Evolutionary conservation across 2,329 filamentous ascomycete genomes (phyloP).

Genomic region (Penicillium sp.): DNA sequence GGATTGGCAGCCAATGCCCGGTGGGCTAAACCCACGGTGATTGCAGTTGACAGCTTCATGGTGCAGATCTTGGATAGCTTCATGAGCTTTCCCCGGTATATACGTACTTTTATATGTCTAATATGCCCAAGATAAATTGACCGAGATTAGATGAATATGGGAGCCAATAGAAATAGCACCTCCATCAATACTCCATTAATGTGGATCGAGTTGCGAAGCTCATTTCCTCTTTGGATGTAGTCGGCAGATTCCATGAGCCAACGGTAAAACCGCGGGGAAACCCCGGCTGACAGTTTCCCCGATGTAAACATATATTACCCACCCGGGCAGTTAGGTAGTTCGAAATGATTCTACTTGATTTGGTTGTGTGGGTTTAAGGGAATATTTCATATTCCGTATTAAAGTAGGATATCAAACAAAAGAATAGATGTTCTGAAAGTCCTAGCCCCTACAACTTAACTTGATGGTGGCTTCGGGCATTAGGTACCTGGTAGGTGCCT

Average conservation of each 20-base stretch:
- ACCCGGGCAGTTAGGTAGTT: not conserved
- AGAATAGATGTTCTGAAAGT: not conserved
- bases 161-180: not conserved
- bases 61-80: not conserved
- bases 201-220: not conserved
- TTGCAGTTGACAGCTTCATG: slow-evolving; percentile 1
- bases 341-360: not conserved
- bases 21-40: not conserved
- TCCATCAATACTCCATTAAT: not conserved
- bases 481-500: too few species aligned
- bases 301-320: not conserved
- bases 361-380: not conserved
- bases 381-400: too few species aligned
- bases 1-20: not conserved
- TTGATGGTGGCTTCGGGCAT: too few species aligned
- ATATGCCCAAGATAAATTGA: not conserved
- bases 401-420: too few species aligned
- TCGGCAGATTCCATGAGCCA: slow-evolving; percentile 1
- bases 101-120: not conserved
- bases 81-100: not conserved
- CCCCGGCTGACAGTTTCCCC: slow-evolving; percentile 2
- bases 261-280: slow-evolving; percentile 8
- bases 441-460: not conserved
- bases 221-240: slow-evolving; percentile 3
- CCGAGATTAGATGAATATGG: not conserved